Conservation (phyloP, 208 protist species). For the Trypanosoma avium region DNA sequence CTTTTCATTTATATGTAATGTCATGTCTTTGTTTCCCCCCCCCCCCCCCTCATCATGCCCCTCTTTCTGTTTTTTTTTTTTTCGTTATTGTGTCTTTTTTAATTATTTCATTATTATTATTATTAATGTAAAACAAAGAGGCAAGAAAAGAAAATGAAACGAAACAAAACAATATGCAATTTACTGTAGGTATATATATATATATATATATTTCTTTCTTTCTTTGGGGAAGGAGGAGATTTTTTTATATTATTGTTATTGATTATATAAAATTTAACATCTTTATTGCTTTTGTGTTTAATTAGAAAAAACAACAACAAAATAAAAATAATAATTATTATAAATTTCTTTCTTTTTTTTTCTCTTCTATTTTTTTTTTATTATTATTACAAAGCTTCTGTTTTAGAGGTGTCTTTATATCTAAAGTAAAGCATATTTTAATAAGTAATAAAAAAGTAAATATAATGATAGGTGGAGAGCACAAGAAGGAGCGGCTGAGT, state of each 20-base stretch:
- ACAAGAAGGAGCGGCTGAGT: conserved; percentile 89
- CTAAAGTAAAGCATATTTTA: no score
- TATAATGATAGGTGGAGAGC: conserved; percentile 85
- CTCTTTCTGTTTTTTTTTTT: conserved; percentile 15
- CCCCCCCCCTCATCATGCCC: no score
- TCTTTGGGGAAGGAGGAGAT: no score
- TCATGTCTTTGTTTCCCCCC: conserved; percentile 6
- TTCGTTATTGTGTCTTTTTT: conserved; percentile 3
- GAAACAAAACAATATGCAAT: neutral
- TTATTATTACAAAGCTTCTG: no score
- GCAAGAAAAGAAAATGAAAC: conserved; percentile 3
- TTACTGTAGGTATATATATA: neutral
- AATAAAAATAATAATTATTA: neutral
- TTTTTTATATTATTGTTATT: no score
- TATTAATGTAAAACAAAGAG: neutral
- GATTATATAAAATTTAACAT: neutral
- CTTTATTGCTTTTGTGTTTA: neutral
- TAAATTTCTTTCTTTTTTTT: no score
- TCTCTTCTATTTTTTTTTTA: no score
- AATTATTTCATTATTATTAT: neutral
- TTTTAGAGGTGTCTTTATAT: no score
- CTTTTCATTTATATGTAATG: conserved; percentile 6
- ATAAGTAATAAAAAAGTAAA: no score
- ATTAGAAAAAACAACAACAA: neutral
- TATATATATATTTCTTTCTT: conserved; percentile 11